phyloP scores from a whole-genome alignment of 2,329 filamentous ascomycete species.

The Diplodia sapinea region DNA sequence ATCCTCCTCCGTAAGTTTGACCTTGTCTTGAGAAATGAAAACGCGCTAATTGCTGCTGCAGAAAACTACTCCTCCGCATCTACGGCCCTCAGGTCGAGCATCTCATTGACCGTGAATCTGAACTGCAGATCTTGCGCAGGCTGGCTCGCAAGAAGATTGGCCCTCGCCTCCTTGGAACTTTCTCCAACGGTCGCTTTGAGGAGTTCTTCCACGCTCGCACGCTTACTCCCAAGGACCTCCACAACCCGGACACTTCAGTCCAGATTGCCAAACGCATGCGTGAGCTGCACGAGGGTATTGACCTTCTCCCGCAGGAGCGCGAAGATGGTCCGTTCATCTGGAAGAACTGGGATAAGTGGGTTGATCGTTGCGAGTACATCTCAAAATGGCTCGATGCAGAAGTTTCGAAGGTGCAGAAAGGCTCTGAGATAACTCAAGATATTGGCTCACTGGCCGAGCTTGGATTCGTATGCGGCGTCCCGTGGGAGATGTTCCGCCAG shows the following conservation, averaged over 20 bases:
- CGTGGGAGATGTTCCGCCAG: conserved; percentile 78
- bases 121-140: conserved; percentile 83
- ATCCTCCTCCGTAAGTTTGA: conserved; percentile 59
- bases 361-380: conserved; percentile 68
- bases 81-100: conserved; percentile 96
- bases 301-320: conserved; percentile 78
- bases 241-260: conserved; percentile 79
- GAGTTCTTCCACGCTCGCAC: conserved; percentile 88
- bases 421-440: conserved; percentile 32
- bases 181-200: conserved; percentile 93
- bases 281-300: conserved; percentile 92
- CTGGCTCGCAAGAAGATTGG: conserved; percentile 92
- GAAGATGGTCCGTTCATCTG: conserved; percentile 82
- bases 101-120: conserved; percentile 90
- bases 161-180: conserved; percentile 86
- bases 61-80: conserved; percentile 84
- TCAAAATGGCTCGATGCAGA: conserved; percentile 66
- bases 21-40: not conserved
- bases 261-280: conserved; percentile 98
- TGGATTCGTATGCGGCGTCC: conserved; percentile 81
- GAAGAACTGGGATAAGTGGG: conserved; percentile 95
- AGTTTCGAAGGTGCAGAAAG: conserved; percentile 51
- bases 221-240: conserved; percentile 76
- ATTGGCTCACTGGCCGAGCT: conserved; percentile 67
- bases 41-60: conserved; percentile 37